Conservation (phyloP, 257 asterid genomes). For the Solanum lignicaule region DNA sequence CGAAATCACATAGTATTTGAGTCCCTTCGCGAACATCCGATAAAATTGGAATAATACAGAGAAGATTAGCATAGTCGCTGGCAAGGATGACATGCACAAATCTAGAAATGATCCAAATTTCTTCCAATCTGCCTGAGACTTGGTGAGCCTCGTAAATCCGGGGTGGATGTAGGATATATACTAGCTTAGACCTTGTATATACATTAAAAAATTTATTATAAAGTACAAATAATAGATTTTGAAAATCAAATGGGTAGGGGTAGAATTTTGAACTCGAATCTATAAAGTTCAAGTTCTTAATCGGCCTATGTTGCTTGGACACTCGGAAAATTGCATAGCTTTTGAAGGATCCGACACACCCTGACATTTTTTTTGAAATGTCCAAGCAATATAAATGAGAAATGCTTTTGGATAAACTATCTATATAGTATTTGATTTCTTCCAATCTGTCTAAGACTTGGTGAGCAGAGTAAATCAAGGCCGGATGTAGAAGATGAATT, state of each 20-base stretch:
- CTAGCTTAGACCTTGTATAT: neutral
- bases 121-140: neutral
- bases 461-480: neutral
- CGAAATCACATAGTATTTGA: neutral
- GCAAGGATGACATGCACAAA: neutral
- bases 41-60: neutral
- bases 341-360: neutral
- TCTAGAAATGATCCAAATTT: neutral
- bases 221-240: neutral
- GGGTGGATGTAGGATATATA: neutral
- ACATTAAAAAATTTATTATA: neutral
- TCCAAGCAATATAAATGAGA: neutral
- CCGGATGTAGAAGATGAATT: neutral
- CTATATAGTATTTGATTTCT: neutral
- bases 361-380: neutral
- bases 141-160: neutral
- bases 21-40: neutral
- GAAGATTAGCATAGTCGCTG: fast-evolving
- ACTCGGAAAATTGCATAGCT: neutral
- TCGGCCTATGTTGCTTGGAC: neutral
- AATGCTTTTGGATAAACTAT: neutral
- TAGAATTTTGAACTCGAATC: neutral
- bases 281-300: neutral
- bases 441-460: neutral
- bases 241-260: neutral